Percentiles rank a stretch among this genome's conserved stretches.
phyloP scores from a whole-genome alignment of 1,139 yeast species.

The Yamadazyma dushanensis region DNA sequence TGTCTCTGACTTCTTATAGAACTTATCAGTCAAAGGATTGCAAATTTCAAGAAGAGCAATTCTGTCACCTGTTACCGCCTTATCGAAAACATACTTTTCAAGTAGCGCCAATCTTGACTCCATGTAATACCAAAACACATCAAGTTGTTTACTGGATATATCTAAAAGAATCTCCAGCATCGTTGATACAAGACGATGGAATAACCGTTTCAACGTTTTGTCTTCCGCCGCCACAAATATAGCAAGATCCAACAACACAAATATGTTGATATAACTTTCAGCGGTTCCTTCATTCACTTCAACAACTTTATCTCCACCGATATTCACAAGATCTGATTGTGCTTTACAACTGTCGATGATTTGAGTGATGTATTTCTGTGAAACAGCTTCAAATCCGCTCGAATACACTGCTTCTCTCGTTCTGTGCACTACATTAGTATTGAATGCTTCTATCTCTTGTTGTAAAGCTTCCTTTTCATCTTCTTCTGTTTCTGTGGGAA shows the following conservation, averaged over 20 bases:
- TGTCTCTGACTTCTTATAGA: constrained; percentile 18
- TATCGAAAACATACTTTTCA: constrained; percentile 25
- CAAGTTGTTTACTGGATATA: constrained; percentile 8
- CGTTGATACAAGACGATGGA: constrained; percentile 8
- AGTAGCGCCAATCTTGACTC: constrained; percentile 32
- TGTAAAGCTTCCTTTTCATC: constrained; percentile 1
- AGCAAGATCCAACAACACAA: constrained; percentile 7
- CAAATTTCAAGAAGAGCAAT: constrained; percentile 41
- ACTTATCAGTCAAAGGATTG: constrained; percentile 38
- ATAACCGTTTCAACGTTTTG: constrained; percentile 7
- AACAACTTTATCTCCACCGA: neutral
- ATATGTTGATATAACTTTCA: neutral
- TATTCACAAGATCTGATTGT: neutral
- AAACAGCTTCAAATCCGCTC: constrained; percentile 6
- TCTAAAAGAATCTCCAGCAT: constrained; percentile 8
- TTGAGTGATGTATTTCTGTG: neutral
- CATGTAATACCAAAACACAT: constrained; percentile 34
- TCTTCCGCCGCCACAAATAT: constrained; percentile 5
- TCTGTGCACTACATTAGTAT: constrained; percentile 6
- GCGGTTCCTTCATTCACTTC: neutral
- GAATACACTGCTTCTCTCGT: constrained; percentile 5
- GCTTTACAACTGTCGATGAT: constrained; percentile 5
- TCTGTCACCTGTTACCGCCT: constrained; percentile 33
- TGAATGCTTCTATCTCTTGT: constrained; percentile 5
- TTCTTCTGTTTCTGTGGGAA: constrained; percentile 4